Evolutionary conservation across 352 stramenopile genomes (phyloP), one percentile per base, ranked within the genome.

Genomic region (Phytopythium montanum): DNA sequence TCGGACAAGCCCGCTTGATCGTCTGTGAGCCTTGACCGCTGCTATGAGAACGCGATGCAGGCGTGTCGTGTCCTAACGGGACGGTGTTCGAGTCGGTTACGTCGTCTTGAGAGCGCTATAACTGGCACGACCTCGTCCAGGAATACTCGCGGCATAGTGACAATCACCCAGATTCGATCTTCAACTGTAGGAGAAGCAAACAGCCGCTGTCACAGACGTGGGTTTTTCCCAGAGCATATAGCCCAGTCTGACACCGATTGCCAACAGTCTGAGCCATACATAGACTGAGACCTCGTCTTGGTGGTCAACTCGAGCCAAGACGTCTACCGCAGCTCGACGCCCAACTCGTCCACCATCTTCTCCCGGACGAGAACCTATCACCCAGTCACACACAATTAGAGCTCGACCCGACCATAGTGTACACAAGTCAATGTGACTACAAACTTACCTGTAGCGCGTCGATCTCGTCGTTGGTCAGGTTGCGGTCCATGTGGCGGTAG

Each of bases 401-500:
- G 21, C 19, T 10, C 44, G 28, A 50, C 13, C 55, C 13, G 33
- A 18, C 26, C 18, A 56, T 19, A 38, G 26, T 36, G 31, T 13
- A 10, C 31, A 36, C n/a, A 36, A 16, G 38, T 54, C 23, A n/a
- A 64, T n/a, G 56, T 56, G 42, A 18, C 48, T 18, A 46, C 44
- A 45, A 39, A 29, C 14, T 38, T 70, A 95, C 81, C 83, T 99
- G 98, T 16, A 99, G 80, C 19, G 72, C 77, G 81, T 99, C 96
- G 62, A 99, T 94, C 72, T 99, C 97, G 57, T 98, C 94, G 81
- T 99, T 99, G 52, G 97, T 99, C 42, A 99, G 83, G 61, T 88
- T 98, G 33, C 98, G 92, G 72, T 99, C 97, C 96, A 99, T 99
- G 71, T 95, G 96, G 62, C 98, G 90, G 73, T 99, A 99, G 23